Percentiles rank a stretch among this genome's conserved stretches.
Evolutionary conservation across 371 early-diverging fungal genomes (phyloP).

Genomic region (Mucor irregularis): DNA sequence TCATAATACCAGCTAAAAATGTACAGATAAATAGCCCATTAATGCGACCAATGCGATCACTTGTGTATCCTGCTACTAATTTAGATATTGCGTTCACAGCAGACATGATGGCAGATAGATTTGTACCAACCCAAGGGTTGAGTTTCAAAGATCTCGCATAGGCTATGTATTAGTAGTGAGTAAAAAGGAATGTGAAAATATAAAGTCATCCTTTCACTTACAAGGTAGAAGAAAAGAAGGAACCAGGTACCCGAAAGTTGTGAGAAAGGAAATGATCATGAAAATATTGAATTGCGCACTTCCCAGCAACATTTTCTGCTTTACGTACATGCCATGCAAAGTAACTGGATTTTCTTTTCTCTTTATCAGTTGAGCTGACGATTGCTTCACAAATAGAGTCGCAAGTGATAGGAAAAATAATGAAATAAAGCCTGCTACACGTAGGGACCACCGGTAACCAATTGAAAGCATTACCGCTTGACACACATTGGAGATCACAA

Average conservation of each 20-base stretch:
- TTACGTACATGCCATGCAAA: slow-evolving; percentile 13
- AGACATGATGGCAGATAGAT: slow-evolving; percentile 51
- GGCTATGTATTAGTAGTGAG: too few species aligned
- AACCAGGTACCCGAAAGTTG: slow-evolving; percentile 23
- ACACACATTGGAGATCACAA: slow-evolving; percentile 63
- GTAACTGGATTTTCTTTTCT: slow-evolving; percentile 23
- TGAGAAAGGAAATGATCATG: slow-evolving; percentile 24
- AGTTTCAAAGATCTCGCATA: slow-evolving; percentile 35
- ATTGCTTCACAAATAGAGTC: slow-evolving; percentile 52
- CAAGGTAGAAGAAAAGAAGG: not conserved
- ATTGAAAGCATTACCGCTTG: slow-evolving; percentile 29
- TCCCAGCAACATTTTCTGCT: slow-evolving; percentile 18
- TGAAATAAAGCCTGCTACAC: slow-evolving; percentile 53
- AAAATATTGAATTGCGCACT: slow-evolving; percentile 18
- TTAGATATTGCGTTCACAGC: slow-evolving; percentile 48
- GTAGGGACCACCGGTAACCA: slow-evolving; percentile 30
- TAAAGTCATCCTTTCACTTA: slow-evolving; percentile 14
- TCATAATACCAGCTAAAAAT: slow-evolving; percentile 39
- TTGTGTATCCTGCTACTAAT: slow-evolving; percentile 38
- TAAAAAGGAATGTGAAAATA: too few species aligned
- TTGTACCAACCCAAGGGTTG: slow-evolving; percentile 35
- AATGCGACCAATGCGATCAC: slow-evolving; percentile 59
- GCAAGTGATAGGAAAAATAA: slow-evolving; percentile 47
- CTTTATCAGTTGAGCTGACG: slow-evolving; percentile 26
- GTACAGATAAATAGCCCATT: slow-evolving; percentile 54